phyloP scores from a whole-genome alignment of 257 asterid genomes.

The Penstemon newberryi region DNA sequence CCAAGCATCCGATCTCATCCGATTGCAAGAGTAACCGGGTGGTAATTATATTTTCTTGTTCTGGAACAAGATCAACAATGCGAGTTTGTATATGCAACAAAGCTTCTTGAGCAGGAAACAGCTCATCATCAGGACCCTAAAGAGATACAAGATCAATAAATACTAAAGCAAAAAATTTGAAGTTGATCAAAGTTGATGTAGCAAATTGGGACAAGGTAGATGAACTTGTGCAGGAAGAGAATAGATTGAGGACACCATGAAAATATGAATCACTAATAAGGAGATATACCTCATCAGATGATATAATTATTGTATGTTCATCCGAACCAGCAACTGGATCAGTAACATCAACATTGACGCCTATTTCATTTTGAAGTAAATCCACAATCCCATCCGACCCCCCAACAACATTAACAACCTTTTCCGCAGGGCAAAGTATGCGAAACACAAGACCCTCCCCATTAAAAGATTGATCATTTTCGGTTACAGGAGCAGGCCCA shows the following conservation, averaged over 20 bases:
- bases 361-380: conserved; percentile 78
- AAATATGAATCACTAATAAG: conserved; percentile 8
- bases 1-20: conserved; percentile 67
- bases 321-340: conserved; percentile 62
- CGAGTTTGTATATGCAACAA: conserved; percentile 90
- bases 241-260: not conserved
- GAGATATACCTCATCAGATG: conserved; percentile 78
- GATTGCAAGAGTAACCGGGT: conserved; percentile 78
- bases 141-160: conserved; percentile 34
- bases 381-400: conserved; percentile 79
- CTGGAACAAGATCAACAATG: conserved; percentile 75
- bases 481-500: conserved; percentile 44
- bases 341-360: conserved; percentile 66
- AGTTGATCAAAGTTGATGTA: conserved; percentile 2
- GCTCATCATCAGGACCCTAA: conserved; percentile 93
- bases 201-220: conserved; percentile 6
- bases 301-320: conserved; percentile 65
- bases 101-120: conserved; percentile 99
- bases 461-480: conserved; percentile 47
- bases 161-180: not conserved
- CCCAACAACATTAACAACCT: conserved; percentile 67
- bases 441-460: conserved; percentile 79
- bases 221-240: not conserved
- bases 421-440: conserved; percentile 79
- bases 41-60: conserved; percentile 68